Evolutionary conservation across 192 early-diverging fungal species (phyloP), one percentile per base, ranked within the genome.

Genomic region (Coemansia sp.): DNA sequence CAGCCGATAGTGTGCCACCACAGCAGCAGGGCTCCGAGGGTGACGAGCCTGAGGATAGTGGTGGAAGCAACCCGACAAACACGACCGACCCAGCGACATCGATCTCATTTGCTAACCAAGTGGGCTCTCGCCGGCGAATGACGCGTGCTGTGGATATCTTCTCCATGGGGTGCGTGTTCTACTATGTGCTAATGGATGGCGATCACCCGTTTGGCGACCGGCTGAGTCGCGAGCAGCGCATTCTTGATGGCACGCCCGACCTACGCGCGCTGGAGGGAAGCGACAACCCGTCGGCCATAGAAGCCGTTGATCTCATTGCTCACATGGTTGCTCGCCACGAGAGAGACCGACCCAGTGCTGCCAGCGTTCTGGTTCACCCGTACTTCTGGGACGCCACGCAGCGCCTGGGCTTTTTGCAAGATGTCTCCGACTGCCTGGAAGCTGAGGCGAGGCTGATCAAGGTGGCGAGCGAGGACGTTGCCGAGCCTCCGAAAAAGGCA

Each of bases 161-260:
- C 69, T 95, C 95, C 13, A 85, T 90, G 53, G 97, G 97, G 18
- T 98, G 95, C 76, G 90, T 97, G 35, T 98, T 95, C 64, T 94
- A 94, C 76, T 99, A 95, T 79, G 88, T 94, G 3, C 83, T 97
- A 33, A 91, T 91, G 9, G 80, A 85, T 31, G 97, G 97, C 21
- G 86, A 89, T 14, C 97, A 99, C 78, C 96, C 97, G 6, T 99
- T 98, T 84, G 96, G 96, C 53, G 94, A 96, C 74, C 86, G 87
- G 11, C 93, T 89, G 72, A 88, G 88, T 6, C 87, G 96, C 42
- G 97, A 99, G 72, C 84, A 88, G 12, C 96, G 96, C 76, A 96
- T 99, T 37, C 74, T 98, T 35, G 84, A 87, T 34, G 87, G 89
- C 7, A 83, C 80, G 45, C 91, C 89, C 42, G 81, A 92, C 28